Evolutionary conservation across 176 grass and related monocot genomes (phyloP).

Genomic region (Oryza meyeriana): DNA sequence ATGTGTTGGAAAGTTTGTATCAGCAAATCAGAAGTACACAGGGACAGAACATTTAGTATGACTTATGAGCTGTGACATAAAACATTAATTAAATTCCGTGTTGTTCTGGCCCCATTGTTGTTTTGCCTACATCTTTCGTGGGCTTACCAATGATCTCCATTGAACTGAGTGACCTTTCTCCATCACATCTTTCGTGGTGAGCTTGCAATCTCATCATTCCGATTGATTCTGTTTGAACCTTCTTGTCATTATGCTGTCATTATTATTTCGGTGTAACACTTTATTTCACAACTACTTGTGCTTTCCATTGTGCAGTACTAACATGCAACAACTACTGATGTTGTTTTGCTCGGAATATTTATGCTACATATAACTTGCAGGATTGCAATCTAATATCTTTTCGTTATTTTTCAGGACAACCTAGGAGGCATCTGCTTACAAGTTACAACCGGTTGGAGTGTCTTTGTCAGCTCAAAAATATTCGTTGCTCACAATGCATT

Average conservation of each 20-base stretch:
- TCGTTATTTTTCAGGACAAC: constrained; percentile 67
- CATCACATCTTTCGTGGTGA: constrained; percentile 94
- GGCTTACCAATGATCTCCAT: constrained; percentile 81
- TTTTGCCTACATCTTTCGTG: background rate
- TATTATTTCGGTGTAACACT: background rate
- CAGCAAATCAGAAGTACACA: constrained; percentile 50
- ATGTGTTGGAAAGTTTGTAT: constrained; percentile 51
- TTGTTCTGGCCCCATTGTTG: background rate
- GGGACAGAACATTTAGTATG: background rate
- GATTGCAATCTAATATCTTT: constrained; percentile 7
- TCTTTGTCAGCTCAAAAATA: constrained; percentile 94
- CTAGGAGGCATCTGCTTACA: constrained; percentile 74
- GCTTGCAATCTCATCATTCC: constrained; percentile 18
- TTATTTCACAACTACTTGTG: constrained; percentile 8
- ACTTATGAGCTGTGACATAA: background rate
- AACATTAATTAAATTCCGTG: background rate
- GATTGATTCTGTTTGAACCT: background rate
- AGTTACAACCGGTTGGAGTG: constrained; percentile 94
- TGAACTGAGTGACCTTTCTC: constrained; percentile 76
- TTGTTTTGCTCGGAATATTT: background rate
- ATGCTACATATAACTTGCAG: background rate
- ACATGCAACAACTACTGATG: background rate
- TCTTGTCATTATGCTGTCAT: background rate
- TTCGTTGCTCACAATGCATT: constrained; percentile 87
- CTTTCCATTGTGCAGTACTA: background rate